A percentile compares a stretch with the other conserved stretches of the same genome.
phyloP scores from a whole-genome alignment of 169 alveolate genomes.

The Miamiensis avidus region DNA sequence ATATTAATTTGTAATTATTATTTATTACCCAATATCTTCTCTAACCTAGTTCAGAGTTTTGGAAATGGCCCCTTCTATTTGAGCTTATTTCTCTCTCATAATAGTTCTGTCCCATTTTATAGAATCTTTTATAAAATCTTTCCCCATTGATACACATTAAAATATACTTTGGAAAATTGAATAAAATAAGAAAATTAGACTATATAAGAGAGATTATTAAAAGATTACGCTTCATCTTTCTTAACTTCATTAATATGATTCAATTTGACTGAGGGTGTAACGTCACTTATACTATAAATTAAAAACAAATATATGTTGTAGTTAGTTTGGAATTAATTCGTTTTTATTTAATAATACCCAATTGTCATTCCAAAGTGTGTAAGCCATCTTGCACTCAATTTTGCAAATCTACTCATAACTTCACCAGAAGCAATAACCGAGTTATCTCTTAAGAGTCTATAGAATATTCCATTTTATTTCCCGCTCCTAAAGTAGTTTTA shows the following conservation, averaged over 20 bases:
- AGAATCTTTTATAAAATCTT: constrained; percentile 1
- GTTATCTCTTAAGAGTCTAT: constrained; percentile 92
- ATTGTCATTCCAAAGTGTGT: constrained; percentile 97
- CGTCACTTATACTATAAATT: constrained; percentile 89
- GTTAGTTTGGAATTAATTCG: too few relatives aligned
- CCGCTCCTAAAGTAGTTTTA: constrained; percentile 93
- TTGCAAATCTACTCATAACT: constrained; percentile 96
- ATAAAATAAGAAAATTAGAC: background rate
- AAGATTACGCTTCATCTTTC: constrained; percentile 28
- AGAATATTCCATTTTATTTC: constrained; percentile 94
- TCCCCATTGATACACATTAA: background rate
- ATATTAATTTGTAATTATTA: too few relatives aligned
- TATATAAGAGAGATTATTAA: too few relatives aligned
- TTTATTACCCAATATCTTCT: constrained; percentile 88
- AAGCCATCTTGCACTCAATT: constrained; percentile 95
- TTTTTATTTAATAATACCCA: constrained; percentile 70
- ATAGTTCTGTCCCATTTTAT: constrained; percentile 62
- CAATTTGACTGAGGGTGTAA: constrained; percentile 82
- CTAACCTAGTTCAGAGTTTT: constrained; percentile 88
- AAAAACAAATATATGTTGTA: too few relatives aligned
- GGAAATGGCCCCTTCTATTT: constrained; percentile 87
- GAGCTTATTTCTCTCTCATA: constrained; percentile 85
- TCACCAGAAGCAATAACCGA: constrained; percentile 90
- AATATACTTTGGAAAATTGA: background rate
- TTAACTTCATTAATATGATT: constrained; percentile 6